Conservation (phyloP, 495 filamentous ascomycete species). For the Massariosphaeria phaeospora region DNA sequence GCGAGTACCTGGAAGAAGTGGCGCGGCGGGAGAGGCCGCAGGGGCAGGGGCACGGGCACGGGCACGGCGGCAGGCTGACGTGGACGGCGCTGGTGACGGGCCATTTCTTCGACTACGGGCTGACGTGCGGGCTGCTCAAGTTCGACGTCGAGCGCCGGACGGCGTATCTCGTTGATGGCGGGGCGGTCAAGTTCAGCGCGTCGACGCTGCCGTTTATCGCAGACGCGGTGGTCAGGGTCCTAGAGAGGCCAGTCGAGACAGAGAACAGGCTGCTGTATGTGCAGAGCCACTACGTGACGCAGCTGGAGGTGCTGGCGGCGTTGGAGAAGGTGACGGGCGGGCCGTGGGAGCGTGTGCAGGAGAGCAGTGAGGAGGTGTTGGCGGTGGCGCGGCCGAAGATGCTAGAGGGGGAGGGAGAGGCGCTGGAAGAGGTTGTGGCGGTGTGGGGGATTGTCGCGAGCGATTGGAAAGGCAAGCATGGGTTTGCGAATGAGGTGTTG, state of each 20-base stretch:
- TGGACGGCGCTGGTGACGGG: constrained; percentile 31
- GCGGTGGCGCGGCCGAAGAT: constrained; percentile 15
- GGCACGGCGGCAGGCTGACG: no score
- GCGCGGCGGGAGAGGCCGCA: constrained; percentile 1
- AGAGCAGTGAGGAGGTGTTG: constrained; percentile 13
- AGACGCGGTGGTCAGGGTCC: constrained; percentile 19
- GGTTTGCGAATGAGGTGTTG: constrained; percentile 28
- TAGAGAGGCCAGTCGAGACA: constrained; percentile 16
- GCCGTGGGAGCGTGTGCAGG: constrained; percentile 16
- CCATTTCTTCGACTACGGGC: constrained; percentile 32
- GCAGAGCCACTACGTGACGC: constrained; percentile 24
- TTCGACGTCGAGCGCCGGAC: constrained; percentile 21
- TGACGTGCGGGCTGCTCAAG: constrained; percentile 11
- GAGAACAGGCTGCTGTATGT: constrained; percentile 30
- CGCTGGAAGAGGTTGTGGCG: constrained; percentile 23
- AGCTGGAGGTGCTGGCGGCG: constrained; percentile 17
- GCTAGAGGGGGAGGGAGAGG: constrained; percentile 20
- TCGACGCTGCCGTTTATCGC: constrained; percentile 17
- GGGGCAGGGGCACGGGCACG: not conserved
- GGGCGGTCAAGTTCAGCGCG: constrained; percentile 27
- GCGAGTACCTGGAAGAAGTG: constrained; percentile 10
- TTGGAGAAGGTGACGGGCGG: constrained; percentile 28
- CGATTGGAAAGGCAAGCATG: constrained; percentile 23
- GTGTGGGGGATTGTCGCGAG: constrained; percentile 21
- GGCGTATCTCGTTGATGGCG: constrained; percentile 28